Percentiles rank a stretch among this genome's conserved stretches.
Conservation (phyloP, 2,329 filamentous ascomycete genomes). For the Sarocladium kiliense region DNA sequence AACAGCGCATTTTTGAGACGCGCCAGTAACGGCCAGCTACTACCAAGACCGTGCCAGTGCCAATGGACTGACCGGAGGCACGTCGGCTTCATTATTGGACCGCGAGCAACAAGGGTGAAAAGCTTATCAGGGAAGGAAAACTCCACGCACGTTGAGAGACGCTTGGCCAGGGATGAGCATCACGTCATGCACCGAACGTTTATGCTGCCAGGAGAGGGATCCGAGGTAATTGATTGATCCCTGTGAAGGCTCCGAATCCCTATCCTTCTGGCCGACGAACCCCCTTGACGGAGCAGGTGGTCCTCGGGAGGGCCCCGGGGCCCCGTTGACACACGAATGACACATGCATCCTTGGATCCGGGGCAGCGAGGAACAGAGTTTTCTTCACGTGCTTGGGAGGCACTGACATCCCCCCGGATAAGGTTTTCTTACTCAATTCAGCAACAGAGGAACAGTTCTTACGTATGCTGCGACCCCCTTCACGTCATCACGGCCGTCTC, state of each 20-base stretch:
- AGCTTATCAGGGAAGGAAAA: conserved; percentile 2
- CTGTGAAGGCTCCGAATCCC: background rate
- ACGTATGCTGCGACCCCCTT: conserved; percentile 3
- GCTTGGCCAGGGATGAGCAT: background rate
- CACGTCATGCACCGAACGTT: background rate
- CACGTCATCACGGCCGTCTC: background rate
- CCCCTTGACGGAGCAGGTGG: background rate
- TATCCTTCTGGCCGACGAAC: background rate
- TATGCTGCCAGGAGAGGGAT: background rate
- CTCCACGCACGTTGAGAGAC: background rate
- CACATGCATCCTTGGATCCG: background rate
- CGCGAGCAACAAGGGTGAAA: background rate
- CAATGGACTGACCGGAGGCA: background rate
- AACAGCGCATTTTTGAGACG: too few species aligned
- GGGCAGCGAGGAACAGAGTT: conserved; percentile 4
- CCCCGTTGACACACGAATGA: conserved; percentile 8
- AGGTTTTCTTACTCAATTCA: background rate
- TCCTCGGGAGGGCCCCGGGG: background rate
- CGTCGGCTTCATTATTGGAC: conserved; percentile 5
- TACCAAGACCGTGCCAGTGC: background rate
- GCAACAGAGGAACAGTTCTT: background rate
- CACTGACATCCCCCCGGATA: background rate
- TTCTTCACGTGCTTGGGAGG: conserved; percentile 5
- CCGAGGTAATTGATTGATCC: background rate
- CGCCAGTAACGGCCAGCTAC: background rate